Base-by-base conservation (phyloP, 345 rosid species). In the Lepidium sativum region DNA sequence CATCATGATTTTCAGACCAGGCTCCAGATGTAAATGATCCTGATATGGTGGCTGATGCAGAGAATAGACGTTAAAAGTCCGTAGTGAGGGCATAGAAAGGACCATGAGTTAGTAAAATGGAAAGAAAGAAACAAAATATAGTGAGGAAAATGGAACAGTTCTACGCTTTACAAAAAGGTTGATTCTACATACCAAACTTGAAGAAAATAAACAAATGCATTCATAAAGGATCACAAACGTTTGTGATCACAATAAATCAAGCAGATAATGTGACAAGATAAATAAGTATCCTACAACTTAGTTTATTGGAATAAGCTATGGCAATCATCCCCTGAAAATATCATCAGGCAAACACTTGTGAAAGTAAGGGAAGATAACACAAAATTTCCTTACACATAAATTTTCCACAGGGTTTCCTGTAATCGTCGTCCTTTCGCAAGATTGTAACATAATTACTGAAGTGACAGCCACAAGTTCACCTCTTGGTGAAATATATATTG, bases 391-490 rank as follows among this genome's bases (percentile, higher is more conserved):
- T 84, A 92, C 96, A 54, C 7, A 78, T 80, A 62, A 78, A 94
- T 45, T 45, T 63, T 61, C 92, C 96, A 65, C 59, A 82, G 2
- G 99, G 89, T 56, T 81, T 76, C 71, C 45, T 71, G 73, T 80
- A 94, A 77, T 82, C 91, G 70, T 90, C 87, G 65, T 83, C 85
- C 82, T 78, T 86, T 43, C 65, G 69, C 70, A 94, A 79, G 55
- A 94, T 77, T 1, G 89, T 88, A 41, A 94, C 80, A 17, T 80
- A 89, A 77, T 82, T 79, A 81, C 94, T 12, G 85, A 73, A 62
- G 95, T 86, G 55, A 90, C 96, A 51, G 99, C 95, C 5, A 94
- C 85, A 23, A 77, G 74, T 54, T 94, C 92, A 47, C 95, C 96
- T 50, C 82, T 79, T 2, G 83, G 82, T 15, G 99, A 94, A 54